Conservation (phyloP, 83 land plant genomes). For the Thuja plicata region DNA sequence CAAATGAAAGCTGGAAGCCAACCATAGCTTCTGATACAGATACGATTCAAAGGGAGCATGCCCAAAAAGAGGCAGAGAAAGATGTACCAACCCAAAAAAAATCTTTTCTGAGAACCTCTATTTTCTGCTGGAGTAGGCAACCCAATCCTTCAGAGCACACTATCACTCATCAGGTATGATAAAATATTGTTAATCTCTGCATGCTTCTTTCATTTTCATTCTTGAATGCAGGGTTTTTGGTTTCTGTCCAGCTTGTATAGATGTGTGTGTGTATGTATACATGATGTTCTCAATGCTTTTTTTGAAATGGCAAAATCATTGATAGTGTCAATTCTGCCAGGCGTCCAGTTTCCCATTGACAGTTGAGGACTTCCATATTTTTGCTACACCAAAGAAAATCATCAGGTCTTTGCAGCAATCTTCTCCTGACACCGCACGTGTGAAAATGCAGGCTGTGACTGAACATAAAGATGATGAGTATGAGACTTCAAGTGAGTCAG, state of each 20-base stretch:
- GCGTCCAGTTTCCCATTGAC: conserved; percentile 18
- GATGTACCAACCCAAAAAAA: background rate
- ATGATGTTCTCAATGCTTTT: conserved; percentile 3
- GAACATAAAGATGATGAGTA: background rate
- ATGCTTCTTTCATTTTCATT: background rate
- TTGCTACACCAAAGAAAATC: conserved; percentile 46
- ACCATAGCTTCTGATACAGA: background rate
- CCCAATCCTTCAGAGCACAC: background rate
- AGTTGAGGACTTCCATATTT: conserved; percentile 27
- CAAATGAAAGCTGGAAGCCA: conserved; percentile 23
- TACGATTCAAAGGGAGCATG: background rate
- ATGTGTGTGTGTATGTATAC: background rate
- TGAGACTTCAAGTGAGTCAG: conserved; percentile 5
- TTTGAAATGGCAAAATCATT: background rate
- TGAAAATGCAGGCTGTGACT: conserved; percentile 2
- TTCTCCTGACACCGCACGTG: conserved; percentile 16
- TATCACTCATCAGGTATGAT: background rate
- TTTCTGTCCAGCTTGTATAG: background rate
- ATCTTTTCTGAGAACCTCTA: background rate
- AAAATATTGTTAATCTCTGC: background rate
- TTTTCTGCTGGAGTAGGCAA: background rate
- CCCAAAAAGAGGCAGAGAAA: background rate
- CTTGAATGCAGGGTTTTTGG: background rate
- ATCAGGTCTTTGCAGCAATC: conserved; percentile 40
- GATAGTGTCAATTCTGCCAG: conserved; percentile 20